phyloP scores from a whole-genome alignment of 768 basidiomycete species.

The Lactifluus echinatus region DNA sequence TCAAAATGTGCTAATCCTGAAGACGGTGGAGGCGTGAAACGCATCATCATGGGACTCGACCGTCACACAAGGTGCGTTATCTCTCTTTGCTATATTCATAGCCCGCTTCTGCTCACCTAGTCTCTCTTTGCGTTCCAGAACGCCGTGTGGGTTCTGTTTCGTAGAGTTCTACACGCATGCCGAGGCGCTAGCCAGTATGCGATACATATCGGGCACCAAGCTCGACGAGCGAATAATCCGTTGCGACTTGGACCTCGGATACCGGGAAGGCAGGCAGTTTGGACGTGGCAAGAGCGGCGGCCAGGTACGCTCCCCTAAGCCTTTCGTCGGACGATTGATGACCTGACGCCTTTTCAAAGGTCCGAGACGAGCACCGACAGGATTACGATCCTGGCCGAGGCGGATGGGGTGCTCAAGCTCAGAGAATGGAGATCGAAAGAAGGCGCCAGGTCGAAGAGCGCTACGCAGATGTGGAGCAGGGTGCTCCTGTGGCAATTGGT shows the following conservation, averaged over 20 bases:
- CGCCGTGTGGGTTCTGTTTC: slow-evolving; percentile 92
- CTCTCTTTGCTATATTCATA: not conserved
- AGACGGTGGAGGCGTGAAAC: slow-evolving; percentile 84
- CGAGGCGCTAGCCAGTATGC: slow-evolving; percentile 88
- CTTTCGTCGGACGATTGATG: not conserved
- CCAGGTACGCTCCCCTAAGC: slow-evolving; percentile 40
- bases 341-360: slow-evolving; percentile 27
- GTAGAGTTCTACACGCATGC: slow-evolving; percentile 93
- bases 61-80: slow-evolving; percentile 65
- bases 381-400: slow-evolving; percentile 97
- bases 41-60: slow-evolving; percentile 93
- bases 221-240: slow-evolving; percentile 98
- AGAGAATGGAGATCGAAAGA: slow-evolving; percentile 62
- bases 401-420: slow-evolving; percentile 87
- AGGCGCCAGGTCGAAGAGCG: slow-evolving; percentile 79
- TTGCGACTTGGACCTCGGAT: slow-evolving; percentile 94
- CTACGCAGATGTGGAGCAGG: slow-evolving; percentile 73
- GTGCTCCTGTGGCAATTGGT: slow-evolving; percentile 72
- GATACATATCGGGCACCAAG: slow-evolving; percentile 95
- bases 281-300: slow-evolving; percentile 97
- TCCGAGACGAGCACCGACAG: slow-evolving; percentile 92
- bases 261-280: slow-evolving; percentile 94
- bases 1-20: slow-evolving; percentile 82
- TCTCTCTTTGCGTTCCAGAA: slow-evolving; percentile 38
- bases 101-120: not conserved